Base-by-base conservation (phyloP, 2,329 filamentous ascomycete genomes). In the Arthrobotrys conoides region DNA sequence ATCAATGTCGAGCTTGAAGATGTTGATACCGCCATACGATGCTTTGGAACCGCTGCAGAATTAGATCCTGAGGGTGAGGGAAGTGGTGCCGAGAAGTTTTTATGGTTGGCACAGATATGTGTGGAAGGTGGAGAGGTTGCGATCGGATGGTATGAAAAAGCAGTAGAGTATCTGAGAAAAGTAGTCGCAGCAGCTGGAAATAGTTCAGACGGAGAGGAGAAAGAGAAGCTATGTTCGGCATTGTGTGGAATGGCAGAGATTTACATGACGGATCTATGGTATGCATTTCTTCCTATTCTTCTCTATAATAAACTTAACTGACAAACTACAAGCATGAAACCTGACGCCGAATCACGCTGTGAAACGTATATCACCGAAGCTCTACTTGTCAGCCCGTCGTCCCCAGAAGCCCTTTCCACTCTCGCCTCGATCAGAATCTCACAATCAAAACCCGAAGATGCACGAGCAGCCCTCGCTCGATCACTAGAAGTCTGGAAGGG, bases 231-330 rank as follows among this genome's bases (percentile, higher is more conserved):
- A 41, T 93, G 94, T 1, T 93, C 93, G 82, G 93, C 94, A n/a
- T 88, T 99, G 41, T 99, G 96, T 85, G 93, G 93, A 30, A 93
- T 98, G 78, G 91, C 93, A 5, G 96, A 99, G 86, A 93, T 99
- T 63, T 99, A 97, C 87, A 99, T 99, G 96, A 99, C 96, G 10
- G 96, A 99, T 86, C 86, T 98, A 82, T 96, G 92, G 82, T 96
- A 89, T 84, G 86, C 85, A 44, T 22, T 4, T 27, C 38, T 3
- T 9, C 18, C 20, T 68, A 16, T 18, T 30, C 53, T 1, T 51
- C 27, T 48, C 1, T 18, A 41, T n/a, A n/a, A 14, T 38, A 22
- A 22, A 10, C 20, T 30, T 27, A 10, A n/a, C 44, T 41, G 27
- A 44, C 12, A 41, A n/a, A 8, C 9, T 10, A 80, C 33, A 88